A percentile compares a stretch with the other conserved stretches of the same genome.
Conservation (phyloP, 192 early-diverging fungal species). For the Tieghemiomyces parasiticus region DNA sequence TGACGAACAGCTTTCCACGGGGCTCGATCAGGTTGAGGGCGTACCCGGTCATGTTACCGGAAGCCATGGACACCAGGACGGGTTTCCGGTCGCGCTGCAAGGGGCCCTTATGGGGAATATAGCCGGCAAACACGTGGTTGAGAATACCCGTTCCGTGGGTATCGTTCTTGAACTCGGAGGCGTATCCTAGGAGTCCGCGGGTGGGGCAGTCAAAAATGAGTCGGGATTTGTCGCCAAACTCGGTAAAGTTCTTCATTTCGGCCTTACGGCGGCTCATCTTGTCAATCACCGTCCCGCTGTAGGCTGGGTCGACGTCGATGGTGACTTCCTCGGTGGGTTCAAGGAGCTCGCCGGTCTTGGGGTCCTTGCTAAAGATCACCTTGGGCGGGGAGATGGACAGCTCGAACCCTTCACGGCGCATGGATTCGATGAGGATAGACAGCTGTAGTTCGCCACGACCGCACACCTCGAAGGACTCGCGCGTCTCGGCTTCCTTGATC, state of each 20-base stretch:
- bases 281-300: constrained; percentile 65
- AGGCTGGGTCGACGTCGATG: constrained; percentile 56
- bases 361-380: constrained; percentile 57
- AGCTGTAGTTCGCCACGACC: constrained; percentile 83
- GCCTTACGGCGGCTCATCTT: constrained; percentile 73
- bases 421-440: constrained; percentile 75
- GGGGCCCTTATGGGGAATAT: constrained; percentile 53
- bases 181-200: constrained; percentile 65
- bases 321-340: constrained; percentile 79
- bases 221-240: constrained; percentile 54
- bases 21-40: constrained; percentile 60
- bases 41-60: constrained; percentile 53
- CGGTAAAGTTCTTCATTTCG: constrained; percentile 57
- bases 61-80: constrained; percentile 53
- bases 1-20: constrained; percentile 65
- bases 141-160: constrained; percentile 68
- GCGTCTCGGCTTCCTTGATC: constrained; percentile 45
- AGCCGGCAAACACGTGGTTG: constrained; percentile 63
- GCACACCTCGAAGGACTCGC: constrained; percentile 64
- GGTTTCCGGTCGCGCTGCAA: constrained; percentile 63
- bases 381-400: constrained; percentile 64
- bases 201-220: constrained; percentile 70
- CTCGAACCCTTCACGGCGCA: constrained; percentile 81
- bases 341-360: constrained; percentile 31
- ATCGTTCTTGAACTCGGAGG: constrained; percentile 81